Conservation (phyloP, 1,139 yeast genomes). For the Taphrina populina region DNA sequence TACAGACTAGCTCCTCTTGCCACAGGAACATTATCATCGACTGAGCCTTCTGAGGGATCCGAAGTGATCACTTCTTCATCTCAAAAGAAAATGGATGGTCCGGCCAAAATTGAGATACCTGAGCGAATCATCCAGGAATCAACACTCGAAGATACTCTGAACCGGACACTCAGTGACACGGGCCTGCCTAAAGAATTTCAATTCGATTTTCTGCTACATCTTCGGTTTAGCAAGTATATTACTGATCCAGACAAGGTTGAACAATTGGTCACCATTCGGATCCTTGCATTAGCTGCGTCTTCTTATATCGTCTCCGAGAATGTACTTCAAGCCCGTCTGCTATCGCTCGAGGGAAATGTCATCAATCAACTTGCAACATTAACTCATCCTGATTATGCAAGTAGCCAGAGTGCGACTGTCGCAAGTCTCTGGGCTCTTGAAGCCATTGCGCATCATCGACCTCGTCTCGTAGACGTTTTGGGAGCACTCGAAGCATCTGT, state of each 20-base stretch:
- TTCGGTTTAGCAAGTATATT: constrained; percentile 31
- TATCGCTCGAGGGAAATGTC: constrained; percentile 74
- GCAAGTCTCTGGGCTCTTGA: constrained; percentile 70
- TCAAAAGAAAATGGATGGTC: too few relatives aligned
- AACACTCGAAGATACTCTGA: neutral
- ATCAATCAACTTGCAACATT: constrained; percentile 70
- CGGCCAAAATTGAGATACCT: neutral
- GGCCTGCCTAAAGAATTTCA: constrained; percentile 18
- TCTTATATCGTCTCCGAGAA: constrained; percentile 38
- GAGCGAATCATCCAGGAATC: neutral
- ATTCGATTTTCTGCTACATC: constrained; percentile 32
- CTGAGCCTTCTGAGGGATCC: neutral
- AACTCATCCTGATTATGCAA: constrained; percentile 59
- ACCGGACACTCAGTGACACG: neutral
- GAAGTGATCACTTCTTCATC: neutral
- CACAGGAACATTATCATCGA: too few relatives aligned
- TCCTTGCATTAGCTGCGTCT: constrained; percentile 63
- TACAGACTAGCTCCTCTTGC: too few relatives aligned
- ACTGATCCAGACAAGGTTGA: constrained; percentile 55
- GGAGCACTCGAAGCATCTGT: constrained; percentile 88
- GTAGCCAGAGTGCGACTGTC: constrained; percentile 54
- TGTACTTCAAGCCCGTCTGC: constrained; percentile 52
- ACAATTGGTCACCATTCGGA: constrained; percentile 60
- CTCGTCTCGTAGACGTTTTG: constrained; percentile 74
- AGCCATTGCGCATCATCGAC: constrained; percentile 64